phyloP scores from a whole-genome alignment of 192 early-diverging fungal species.

The Paraglomus occultum region DNA sequence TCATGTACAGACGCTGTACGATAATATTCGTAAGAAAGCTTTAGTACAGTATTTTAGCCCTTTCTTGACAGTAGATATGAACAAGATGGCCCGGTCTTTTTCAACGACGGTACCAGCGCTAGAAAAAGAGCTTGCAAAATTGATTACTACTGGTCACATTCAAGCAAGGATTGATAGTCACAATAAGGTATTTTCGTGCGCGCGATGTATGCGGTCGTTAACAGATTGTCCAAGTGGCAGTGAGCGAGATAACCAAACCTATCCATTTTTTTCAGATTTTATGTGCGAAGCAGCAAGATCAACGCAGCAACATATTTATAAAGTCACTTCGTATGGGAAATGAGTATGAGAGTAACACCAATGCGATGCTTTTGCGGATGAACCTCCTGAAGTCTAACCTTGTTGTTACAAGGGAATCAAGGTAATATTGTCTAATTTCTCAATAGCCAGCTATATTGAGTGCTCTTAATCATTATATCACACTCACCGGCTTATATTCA shows the following conservation, averaged over 20 bases:
- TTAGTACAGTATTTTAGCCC: conserved; percentile 81
- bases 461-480: too few relatives aligned
- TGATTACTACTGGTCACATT: conserved; percentile 74
- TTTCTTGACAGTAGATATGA: conserved; percentile 75
- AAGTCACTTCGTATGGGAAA: conserved; percentile 61
- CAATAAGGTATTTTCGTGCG: conserved; percentile 66
- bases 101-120: conserved; percentile 54
- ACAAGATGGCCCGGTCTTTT: conserved; percentile 75
- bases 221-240: neutral
- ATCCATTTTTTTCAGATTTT: conserved; percentile 50
- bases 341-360: conserved; percentile 63
- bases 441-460: too few relatives aligned
- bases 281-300: conserved; percentile 63
- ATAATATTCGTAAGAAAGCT: conserved; percentile 73
- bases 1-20: conserved; percentile 66
- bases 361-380: conserved; percentile 62
- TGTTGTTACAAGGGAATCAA: conserved; percentile 33
- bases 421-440: too few relatives aligned
- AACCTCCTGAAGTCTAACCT: conserved; percentile 58
- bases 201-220: neutral
- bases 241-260: neutral
- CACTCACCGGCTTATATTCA: too few relatives aligned
- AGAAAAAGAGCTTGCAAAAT: conserved; percentile 64
- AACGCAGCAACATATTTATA: conserved; percentile 66
- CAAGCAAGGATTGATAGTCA: conserved; percentile 82